A percentile compares a stretch with the other conserved stretches of the same genome.
Evolutionary conservation across 148 eudicot genomes (phyloP).

Genomic region (Cornus kousa): DNA sequence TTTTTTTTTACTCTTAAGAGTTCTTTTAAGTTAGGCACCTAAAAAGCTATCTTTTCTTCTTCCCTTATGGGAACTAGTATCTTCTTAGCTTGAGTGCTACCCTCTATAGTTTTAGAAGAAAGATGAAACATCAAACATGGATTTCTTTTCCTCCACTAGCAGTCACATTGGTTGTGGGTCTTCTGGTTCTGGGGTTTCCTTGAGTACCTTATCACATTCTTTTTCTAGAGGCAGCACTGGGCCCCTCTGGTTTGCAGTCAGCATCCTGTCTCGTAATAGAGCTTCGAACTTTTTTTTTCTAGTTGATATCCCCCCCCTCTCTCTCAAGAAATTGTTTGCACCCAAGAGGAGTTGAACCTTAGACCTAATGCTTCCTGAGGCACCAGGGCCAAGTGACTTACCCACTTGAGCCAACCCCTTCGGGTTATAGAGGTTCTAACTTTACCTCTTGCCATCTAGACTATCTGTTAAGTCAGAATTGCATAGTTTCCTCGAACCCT

Average conservation of each 20-base stretch:
- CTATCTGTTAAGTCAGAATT: neutral
- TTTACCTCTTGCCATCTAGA: neutral
- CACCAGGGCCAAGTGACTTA: too few species aligned
- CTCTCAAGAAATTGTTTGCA: too few species aligned
- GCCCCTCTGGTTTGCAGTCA: slow-evolving; percentile 8
- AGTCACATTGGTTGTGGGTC: neutral
- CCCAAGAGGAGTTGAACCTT: too few species aligned
- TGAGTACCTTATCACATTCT: neutral
- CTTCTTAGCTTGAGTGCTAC: neutral
- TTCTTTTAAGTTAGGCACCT: neutral
- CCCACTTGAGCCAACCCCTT: too few species aligned
- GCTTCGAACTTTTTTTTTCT: neutral
- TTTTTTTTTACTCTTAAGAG: neutral
- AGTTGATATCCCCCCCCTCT: too few species aligned
- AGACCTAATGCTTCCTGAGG: too few species aligned
- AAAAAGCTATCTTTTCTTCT: neutral
- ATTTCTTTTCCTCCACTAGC: neutral
- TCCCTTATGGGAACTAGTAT: neutral
- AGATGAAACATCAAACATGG: neutral
- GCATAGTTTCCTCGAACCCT: neutral
- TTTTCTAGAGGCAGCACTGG: neutral
- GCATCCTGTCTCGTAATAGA: neutral
- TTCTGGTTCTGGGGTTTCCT: neutral
- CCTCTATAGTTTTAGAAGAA: too few species aligned
- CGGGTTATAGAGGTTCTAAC: neutral